Evolutionary conservation across 306 rosid genomes (phyloP), one percentile per base, ranked within the genome.

Genomic region (Argentina anserina): DNA sequence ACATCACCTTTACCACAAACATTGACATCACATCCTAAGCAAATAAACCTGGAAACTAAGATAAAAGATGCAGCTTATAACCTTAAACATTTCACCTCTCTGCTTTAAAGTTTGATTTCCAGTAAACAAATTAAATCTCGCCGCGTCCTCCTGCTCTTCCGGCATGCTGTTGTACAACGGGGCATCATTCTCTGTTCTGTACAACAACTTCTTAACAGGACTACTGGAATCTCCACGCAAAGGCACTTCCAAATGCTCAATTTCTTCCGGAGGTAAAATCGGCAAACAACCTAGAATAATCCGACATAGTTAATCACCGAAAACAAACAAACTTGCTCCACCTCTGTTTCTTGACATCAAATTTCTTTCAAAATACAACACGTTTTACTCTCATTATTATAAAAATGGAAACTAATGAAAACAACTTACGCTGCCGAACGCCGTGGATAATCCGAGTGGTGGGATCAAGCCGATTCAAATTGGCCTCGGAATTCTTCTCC

Each of bases 101-200:
- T 85, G 84, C 59, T 89, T 84, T 67, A 91, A 78, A 75, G 90
- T 89, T 84, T 91, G 99, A 69, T 87, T 87, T 78, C 99, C 99
- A 15, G 97, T 88, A 81, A 94, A 94, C 26, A 84, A 83, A 87
- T 91, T 94, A 86, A 87, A 91, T 77, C 91, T 74, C 0, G 82
- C 73, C 47, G 52, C 85, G 63, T 85, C 85, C 1, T 81, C 21
- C 36, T 75, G 80, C 70, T 76, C 87, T 49, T 61, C 85, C 37
- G 88, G 82, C 72, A 82, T 37, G 41, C 70, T 59, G 75, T 65
- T 67, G 79, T 84, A 75, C 81, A 69, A 69, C 42, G 87, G 75
- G 33, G 42, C 13, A 42, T 76, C 89, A 43, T 78, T 84, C 79
- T 78, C 91, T 7, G 89, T 67, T 39, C 82, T 69, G 81, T 89